phyloP scores from a whole-genome alignment of 306 rosid species.

The Erythrophleum fordii region DNA sequence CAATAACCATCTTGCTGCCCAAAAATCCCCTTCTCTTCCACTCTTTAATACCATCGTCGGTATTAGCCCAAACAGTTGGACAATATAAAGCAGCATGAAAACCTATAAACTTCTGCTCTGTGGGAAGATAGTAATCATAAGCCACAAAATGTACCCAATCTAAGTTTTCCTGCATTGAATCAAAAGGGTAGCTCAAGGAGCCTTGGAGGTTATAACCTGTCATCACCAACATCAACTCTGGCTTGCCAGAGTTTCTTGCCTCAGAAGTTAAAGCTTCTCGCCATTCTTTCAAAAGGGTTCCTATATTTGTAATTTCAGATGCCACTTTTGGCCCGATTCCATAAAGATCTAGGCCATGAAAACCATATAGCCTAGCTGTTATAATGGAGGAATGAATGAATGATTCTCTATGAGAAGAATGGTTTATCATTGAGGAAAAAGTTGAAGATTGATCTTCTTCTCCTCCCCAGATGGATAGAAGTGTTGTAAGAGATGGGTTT shows the following conservation, averaged over 20 bases:
- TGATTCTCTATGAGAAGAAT: slow-evolving; percentile 25
- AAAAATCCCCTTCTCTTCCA: too few relatives aligned
- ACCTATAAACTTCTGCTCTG: not conserved
- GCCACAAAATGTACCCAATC: slow-evolving; percentile 35
- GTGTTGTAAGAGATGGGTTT: slow-evolving; percentile 31
- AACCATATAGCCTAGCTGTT: slow-evolving; percentile 37
- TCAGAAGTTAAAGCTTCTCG: too few relatives aligned
- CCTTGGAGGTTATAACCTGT: slow-evolving; percentile 2
- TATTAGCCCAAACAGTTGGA: slow-evolving; percentile 28
- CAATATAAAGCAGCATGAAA: slow-evolving; percentile 37
- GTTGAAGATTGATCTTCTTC: not conserved
- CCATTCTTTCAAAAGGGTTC: slow-evolving; percentile 33
- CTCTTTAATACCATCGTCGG: too few relatives aligned
- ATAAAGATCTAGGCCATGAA: slow-evolving; percentile 32
- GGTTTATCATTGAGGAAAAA: slow-evolving; percentile 26
- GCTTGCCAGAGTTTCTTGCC: too few relatives aligned
- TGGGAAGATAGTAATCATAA: slow-evolving; percentile 38
- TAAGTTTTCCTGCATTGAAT: slow-evolving; percentile 17
- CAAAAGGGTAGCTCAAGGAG: not conserved
- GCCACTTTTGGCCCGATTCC: slow-evolving; percentile 19
- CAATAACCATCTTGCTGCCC: slow-evolving; percentile 33
- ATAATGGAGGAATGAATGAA: slow-evolving; percentile 38
- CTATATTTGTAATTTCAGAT: slow-evolving; percentile 18
- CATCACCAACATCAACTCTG: not conserved
- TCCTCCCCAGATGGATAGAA: slow-evolving; percentile 41